phyloP scores from a whole-genome alignment of 2,329 filamentous ascomycete species.

The Microdochium trichocladiopsis region DNA sequence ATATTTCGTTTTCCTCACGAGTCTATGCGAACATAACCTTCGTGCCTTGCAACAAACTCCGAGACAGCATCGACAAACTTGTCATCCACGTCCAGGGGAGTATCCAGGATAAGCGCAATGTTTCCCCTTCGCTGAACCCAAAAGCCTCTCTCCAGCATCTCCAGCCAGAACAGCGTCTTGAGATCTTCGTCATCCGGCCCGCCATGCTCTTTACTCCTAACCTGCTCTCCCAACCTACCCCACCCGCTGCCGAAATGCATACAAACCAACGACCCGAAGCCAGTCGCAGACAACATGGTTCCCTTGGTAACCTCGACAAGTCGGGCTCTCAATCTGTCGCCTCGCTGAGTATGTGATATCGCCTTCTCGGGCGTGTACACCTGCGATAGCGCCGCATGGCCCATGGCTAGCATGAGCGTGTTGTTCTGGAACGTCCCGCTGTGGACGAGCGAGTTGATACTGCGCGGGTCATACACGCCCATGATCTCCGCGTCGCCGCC shows the following conservation, averaged over 20 bases:
- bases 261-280: constrained; percentile 26
- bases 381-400: constrained; percentile 29
- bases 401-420: constrained; percentile 45
- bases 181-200: constrained; percentile 8
- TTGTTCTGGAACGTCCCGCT: constrained; percentile 61
- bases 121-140: constrained; percentile 15
- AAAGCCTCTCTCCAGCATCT: constrained; percentile 14
- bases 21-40: background rate
- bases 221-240: constrained; percentile 1
- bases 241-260: constrained; percentile 22
- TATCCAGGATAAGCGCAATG: constrained; percentile 13
- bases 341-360: constrained; percentile 19
- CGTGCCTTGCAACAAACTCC: background rate
- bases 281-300: constrained; percentile 28
- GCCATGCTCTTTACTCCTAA: background rate
- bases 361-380: constrained; percentile 26
- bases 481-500: constrained; percentile 45
- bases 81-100: constrained; percentile 11
- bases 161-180: constrained; percentile 14
- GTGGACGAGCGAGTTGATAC: constrained; percentile 33
- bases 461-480: constrained; percentile 40
- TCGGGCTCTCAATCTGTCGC: constrained; percentile 18
- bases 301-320: constrained; percentile 23
- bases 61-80: constrained; percentile 9
- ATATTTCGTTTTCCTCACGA: background rate